Conservation (phyloP, 768 basidiomycete species). For the Leccinum arenicola region DNA sequence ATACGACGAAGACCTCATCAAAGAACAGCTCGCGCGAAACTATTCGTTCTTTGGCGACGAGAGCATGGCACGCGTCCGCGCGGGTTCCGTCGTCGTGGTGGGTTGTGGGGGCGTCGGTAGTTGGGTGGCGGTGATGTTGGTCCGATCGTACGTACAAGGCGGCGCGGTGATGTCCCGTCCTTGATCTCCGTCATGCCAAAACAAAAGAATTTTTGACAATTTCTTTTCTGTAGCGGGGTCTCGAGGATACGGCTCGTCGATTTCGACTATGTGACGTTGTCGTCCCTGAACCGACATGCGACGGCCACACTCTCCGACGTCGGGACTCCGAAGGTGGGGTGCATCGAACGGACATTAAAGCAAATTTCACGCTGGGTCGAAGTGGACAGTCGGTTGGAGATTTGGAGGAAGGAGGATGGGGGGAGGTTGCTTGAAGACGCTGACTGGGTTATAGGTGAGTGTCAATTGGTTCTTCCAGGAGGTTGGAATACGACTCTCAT, state of each 20-base stretch:
- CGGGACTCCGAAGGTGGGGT: conserved; percentile 86
- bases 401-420: conserved; percentile 86
- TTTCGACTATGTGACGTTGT: conserved; percentile 95
- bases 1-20: conserved; percentile 80
- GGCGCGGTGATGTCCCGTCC: neutral
- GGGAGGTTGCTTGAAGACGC: conserved; percentile 71
- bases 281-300: conserved; percentile 93
- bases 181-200: neutral
- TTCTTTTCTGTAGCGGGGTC: conserved; percentile 54
- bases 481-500: conserved; percentile 1
- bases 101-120: conserved; percentile 98
- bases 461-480: neutral
- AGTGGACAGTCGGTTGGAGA: conserved; percentile 77
- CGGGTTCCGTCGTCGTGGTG: conserved; percentile 78
- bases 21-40: conserved; percentile 90
- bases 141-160: conserved; percentile 66
- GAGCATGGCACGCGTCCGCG: conserved; percentile 74
- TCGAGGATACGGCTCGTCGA: conserved; percentile 79
- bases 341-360: conserved; percentile 65
- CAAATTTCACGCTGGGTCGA: conserved; percentile 83
- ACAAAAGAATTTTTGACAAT: neutral
- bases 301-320: conserved; percentile 88
- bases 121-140: conserved; percentile 93
- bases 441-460: conserved; percentile 90
- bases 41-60: conserved; percentile 94